Percentiles rank a stretch among this genome's conserved stretches.
These are phyloP conservation scores for Chiua virens DNA, from an alignment of 768 basidiomycete genomes.

Conservation along the genomic window DNA sequence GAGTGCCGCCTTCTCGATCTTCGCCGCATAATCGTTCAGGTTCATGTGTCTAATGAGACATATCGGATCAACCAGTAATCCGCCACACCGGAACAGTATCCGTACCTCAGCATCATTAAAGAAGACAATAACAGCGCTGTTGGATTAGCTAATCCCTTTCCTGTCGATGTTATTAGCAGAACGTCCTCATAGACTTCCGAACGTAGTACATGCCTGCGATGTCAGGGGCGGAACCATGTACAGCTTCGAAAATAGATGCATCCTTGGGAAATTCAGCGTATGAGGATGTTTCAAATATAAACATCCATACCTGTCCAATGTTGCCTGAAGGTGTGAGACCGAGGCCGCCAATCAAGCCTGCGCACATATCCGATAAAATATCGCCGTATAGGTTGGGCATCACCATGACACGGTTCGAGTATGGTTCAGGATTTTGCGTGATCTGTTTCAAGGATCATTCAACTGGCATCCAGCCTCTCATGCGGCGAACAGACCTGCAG, in stretches of 20 bases:
- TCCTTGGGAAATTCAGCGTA: constrained; percentile 52
- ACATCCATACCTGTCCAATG: constrained; percentile 77
- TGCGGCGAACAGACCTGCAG: constrained; percentile 58
- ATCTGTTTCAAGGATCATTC: constrained; percentile 48
- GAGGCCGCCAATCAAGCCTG: constrained; percentile 96
- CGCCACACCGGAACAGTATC: constrained; percentile 15
- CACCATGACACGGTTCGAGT: constrained; percentile 97
- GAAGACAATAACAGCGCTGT: constrained; percentile 95
- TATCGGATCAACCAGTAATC: constrained; percentile 22
- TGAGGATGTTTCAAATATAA: constrained; percentile 4
- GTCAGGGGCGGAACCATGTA: constrained; percentile 99
- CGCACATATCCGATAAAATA: constrained; percentile 97
- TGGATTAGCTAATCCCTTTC: constrained; percentile 96
- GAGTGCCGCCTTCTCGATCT: constrained; percentile 91
- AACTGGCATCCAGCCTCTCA: neutral
- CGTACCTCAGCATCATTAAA: constrained; percentile 95
- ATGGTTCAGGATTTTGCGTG: constrained; percentile 91
- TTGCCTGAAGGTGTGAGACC: constrained; percentile 98
- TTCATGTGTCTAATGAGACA: constrained; percentile 79
- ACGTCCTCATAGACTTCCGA: neutral
- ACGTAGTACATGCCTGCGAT: constrained; percentile 70
- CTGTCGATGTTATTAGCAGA: constrained; percentile 36
- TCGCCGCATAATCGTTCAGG: constrained; percentile 75
- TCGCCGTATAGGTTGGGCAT: constrained; percentile 99
- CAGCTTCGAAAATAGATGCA: constrained; percentile 99